Evolutionary conservation across 148 eudicot species (phyloP), one percentile per base, ranked within the genome.

Genomic region (Vaccinium darrowii): DNA sequence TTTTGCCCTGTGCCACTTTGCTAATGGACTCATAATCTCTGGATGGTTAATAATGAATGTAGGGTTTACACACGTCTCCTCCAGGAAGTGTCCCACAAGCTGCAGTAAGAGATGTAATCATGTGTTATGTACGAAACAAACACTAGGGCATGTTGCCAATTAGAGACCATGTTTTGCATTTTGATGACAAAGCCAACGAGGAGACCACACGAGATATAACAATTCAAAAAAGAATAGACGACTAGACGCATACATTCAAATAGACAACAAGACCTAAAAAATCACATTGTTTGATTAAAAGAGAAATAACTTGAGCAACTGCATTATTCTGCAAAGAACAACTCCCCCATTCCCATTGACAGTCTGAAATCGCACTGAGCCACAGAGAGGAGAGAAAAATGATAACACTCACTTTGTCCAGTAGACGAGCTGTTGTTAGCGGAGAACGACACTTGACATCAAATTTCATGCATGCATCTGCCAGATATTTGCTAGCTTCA

Each of bases 11-110:
- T 96, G 99, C 97, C 98, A 96, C 88, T 96, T 96, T 36, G 99
- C 99, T 85, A 96, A 87, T 33, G 99, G 99, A 84, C 97, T 93
- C 99, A 95, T 95, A 73, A 95, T 94, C 91, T 95, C 93, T 25
- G 98, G 98, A 87, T 95, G 98, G 83, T 95, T 95, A 50, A 94
- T 94, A 51, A 96, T 94, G 84, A 93, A 96, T 53, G 97, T 51
- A 8, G 99, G 99, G 81, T 94, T 94, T n/a, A 91, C 91, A 83
- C 99, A 96, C 3, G 90, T 92, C 88, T 92, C 99, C 91, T 96
- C 99, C 84, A 96, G 85, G 84, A 96, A 96, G 89, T 96, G 97
- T 8, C 99, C 99, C 43, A 96, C 99, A 87, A 96, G 92, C 98
- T 95, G 90, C 88, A 91, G 76, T 75, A 18, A 82, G 51, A 87